Evolutionary conservation across 306 rosid species (phyloP).

Genomic region (Castanea sativa): DNA sequence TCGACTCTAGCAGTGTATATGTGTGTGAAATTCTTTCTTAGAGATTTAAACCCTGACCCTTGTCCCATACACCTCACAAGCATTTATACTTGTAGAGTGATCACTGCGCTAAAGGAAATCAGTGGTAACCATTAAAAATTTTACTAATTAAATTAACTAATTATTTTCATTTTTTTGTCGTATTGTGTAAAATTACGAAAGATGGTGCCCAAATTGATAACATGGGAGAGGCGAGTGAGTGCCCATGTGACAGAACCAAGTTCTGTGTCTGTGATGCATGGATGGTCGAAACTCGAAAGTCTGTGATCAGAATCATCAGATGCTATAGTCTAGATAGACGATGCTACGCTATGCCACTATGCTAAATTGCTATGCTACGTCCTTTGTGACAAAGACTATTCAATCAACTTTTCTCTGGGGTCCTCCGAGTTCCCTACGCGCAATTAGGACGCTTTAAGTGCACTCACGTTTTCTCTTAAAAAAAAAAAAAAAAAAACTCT

Average conservation of each 20-base stretch:
- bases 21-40: no score
- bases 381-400: neutral
- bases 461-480: neutral
- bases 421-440: neutral
- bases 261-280: neutral
- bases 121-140: rapidly evolving
- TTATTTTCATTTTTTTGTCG: no score
- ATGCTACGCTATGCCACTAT: neutral
- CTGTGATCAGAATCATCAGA: neutral
- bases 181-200: no score
- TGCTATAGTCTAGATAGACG: neutral
- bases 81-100: no score
- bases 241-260: neutral
- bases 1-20: no score
- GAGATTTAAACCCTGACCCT: no score
- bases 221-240: neutral
- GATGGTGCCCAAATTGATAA: neutral
- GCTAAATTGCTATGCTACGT: neutral
- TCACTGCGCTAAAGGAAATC: no score
- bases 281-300: neutral
- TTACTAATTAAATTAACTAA: no score
- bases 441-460: neutral
- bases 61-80: no score
- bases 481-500: no score
- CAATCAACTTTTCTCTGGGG: neutral